These are phyloP conservation scores for Pseudocohnilembus persalinus DNA, from an alignment of 169 alveolate genomes.

Conservation along the genomic window DNA sequence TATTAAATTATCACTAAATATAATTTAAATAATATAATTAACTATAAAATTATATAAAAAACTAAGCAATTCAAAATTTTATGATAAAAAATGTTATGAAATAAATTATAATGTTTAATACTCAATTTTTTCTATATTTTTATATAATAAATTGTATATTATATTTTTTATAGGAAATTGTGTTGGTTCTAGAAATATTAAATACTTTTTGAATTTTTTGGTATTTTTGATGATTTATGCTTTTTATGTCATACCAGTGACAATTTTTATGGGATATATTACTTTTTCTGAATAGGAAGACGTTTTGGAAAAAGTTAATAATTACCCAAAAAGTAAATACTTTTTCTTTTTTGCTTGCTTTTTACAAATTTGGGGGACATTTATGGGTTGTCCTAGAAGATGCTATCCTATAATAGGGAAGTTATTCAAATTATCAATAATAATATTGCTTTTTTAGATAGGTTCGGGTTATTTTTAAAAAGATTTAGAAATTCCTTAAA, in stretches of 20 bases:
- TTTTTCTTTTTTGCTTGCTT: not conserved
- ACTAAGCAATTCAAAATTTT: too few relatives aligned
- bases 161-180: slow-evolving; percentile 36
- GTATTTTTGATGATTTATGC: not conserved
- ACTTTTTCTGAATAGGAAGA: not conserved
- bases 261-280: not conserved
- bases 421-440: not conserved
- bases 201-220: slow-evolving; percentile 22
- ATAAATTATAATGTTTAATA: too few relatives aligned
- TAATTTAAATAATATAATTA: too few relatives aligned
- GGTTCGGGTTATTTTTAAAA: not conserved
- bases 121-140: too few relatives aligned
- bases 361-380: not conserved
- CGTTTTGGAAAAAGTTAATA: not conserved
- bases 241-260: not conserved
- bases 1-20: too few relatives aligned
- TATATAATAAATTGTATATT: too few relatives aligned
- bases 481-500: not conserved
- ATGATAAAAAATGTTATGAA: too few relatives aligned
- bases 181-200: slow-evolving; percentile 39
- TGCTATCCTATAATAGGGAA: too few relatives aligned
- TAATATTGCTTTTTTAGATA: not conserved
- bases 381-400: not conserved
- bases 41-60: too few relatives aligned
- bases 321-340: not conserved